These are phyloP conservation scores for Carex parvula DNA, from an alignment of 176 grass and related monocot species.

Conservation along the genomic window DNA sequence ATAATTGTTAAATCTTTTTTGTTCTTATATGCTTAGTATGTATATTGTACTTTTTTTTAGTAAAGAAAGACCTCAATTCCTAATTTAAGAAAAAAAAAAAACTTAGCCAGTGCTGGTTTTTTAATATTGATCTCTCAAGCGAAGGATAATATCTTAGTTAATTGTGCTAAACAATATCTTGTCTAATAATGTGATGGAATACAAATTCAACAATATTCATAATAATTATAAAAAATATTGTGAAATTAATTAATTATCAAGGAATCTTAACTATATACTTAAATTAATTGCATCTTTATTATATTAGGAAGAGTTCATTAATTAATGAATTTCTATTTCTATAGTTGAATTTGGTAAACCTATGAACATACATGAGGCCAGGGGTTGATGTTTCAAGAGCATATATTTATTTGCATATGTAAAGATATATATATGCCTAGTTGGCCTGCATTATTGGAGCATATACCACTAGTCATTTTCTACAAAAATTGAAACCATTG, in stretches of 20 bases:
- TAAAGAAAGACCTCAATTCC: too few relatives aligned
- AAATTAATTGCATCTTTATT: background rate
- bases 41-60: too few relatives aligned
- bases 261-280: background rate
- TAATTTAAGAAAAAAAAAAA: too few relatives aligned
- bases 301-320: background rate
- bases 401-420: background rate
- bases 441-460: background rate
- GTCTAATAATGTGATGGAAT: background rate
- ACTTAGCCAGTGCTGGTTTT: too few relatives aligned
- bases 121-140: too few relatives aligned
- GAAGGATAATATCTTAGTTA: too few relatives aligned
- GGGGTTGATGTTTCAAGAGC: background rate
- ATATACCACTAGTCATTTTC: background rate
- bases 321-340: background rate
- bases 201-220: background rate
- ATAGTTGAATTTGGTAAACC: background rate
- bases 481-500: background rate
- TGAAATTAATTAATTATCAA: background rate
- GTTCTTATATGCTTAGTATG: too few relatives aligned
- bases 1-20: too few relatives aligned
- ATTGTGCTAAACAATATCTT: too few relatives aligned
- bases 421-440: background rate
- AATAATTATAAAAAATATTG: too few relatives aligned
- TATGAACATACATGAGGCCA: background rate